Evolutionary conservation across 768 basidiomycete species (phyloP).

Genomic region (Trametes coccinea): DNA sequence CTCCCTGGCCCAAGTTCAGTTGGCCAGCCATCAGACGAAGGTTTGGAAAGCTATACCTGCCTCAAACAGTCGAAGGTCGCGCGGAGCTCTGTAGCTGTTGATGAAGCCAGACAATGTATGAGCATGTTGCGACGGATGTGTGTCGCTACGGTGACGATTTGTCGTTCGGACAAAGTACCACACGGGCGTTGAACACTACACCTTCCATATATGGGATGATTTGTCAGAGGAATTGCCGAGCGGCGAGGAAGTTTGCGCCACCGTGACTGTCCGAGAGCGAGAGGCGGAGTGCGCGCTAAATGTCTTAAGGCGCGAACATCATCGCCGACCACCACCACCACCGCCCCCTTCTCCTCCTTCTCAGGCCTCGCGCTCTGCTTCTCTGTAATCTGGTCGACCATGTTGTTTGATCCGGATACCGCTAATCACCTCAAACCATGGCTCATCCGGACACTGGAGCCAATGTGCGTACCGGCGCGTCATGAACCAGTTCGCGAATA

Average conservation of each 20-base stretch:
- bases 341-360: background rate
- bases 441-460: slow-evolving; percentile 87
- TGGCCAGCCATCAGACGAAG: slow-evolving; percentile 33
- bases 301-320: slow-evolving; percentile 8
- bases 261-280: background rate
- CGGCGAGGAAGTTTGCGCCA: slow-evolving; percentile 27
- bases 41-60: slow-evolving; percentile 33
- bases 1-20: slow-evolving; percentile 23
- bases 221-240: slow-evolving; percentile 13
- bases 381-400: slow-evolving; percentile 29
- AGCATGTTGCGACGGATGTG: no score
- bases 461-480: slow-evolving; percentile 61
- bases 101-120: no score
- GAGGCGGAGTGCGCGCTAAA: background rate
- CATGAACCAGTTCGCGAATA: background rate
- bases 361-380: slow-evolving; percentile 5
- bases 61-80: background rate
- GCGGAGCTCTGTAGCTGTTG: no score
- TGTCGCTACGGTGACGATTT: no score
- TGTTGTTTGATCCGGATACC: slow-evolving; percentile 71
- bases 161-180: no score
- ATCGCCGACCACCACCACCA: slow-evolving; percentile 15
- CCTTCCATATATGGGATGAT: slow-evolving; percentile 12
- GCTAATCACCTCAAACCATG: slow-evolving; percentile 76
- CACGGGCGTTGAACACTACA: slow-evolving; percentile 3